Evolutionary conservation across 768 basidiomycete genomes (phyloP), one percentile per base, ranked within the genome.

Genomic region (Lentinula sp.): DNA sequence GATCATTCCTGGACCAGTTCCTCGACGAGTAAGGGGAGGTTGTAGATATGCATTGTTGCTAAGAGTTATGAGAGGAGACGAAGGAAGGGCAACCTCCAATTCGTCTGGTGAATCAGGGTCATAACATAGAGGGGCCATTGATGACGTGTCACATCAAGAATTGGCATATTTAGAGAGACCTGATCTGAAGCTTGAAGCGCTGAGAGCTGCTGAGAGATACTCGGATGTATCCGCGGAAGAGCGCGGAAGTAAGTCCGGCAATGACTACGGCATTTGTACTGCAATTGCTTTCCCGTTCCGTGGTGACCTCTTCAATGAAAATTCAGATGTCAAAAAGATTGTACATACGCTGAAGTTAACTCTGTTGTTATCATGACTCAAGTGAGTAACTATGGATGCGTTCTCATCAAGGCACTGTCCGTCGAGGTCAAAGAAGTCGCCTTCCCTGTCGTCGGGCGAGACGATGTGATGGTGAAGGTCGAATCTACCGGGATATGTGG

Each of bases 1-100:
- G 37, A 83, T 67, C 28, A 83, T 55, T 6, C 81, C 82, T 16
- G 81, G 81, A 41, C 81, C 81, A 1, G 74, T 75, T 9, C 80
- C 79, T 43, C 78, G 74, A 53, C 80, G 76, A 54, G 80, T 78
- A 33, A 82, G 69, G 6, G 82, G 81, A 1, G 77, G 78, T 60
- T 83, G 82, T 5, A 81, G 65, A 18, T 74, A 66, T 20, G 76
- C 61, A 49, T 74, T 70, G 16, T 69, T 64, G 28, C 68, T 66
- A 20, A 80, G 50, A 8, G 37, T 60, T 28, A 74, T 52, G 6
- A 69, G 66, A 16, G 79, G 77, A 10, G 78, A 76, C 23, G 74
- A 77, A 16, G 80, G 81, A 15, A 83, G 72, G 16, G 73, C 52
- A 7, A 79, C 76, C 35, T 73, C 70, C 58, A 76, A 71, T 62